A percentile compares a stretch with the other conserved stretches of the same genome.
Conservation (phyloP, 2,329 filamentous ascomycete genomes). For the Alternaria rosae region DNA sequence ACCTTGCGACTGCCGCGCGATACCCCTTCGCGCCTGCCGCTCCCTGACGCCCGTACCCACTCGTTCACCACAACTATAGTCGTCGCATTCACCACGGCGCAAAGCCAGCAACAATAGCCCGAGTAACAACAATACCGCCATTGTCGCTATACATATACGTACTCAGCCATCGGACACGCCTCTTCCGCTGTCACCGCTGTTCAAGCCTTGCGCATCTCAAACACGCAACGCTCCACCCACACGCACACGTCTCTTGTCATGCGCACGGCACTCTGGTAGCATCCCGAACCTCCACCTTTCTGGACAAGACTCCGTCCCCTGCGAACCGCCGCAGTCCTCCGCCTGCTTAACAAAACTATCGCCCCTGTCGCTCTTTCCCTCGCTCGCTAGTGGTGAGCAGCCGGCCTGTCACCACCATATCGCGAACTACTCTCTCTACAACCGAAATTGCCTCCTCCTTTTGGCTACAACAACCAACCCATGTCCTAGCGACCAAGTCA, state of each 20-base stretch:
- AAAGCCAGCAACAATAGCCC: constrained; percentile 17
- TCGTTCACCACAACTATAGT: constrained; percentile 6
- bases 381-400: constrained; percentile 46
- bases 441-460: constrained; percentile 4
- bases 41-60: constrained; percentile 23
- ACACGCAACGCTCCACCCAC: constrained; percentile 40
- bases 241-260: constrained; percentile 33
- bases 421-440: constrained; percentile 21
- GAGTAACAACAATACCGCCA: constrained; percentile 4
- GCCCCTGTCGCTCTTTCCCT: constrained; percentile 40
- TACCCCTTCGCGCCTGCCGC: constrained; percentile 34
- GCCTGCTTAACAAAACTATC: constrained; percentile 26
- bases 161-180: constrained; percentile 18
- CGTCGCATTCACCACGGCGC: constrained; percentile 25
- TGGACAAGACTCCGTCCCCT: constrained; percentile 15
- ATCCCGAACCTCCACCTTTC: constrained; percentile 21
- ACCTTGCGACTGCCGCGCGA: constrained; percentile 22
- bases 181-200: constrained; percentile 35
- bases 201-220: constrained; percentile 39
- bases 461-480: constrained; percentile 13
- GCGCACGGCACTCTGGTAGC: constrained; percentile 36
- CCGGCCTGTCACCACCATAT: constrained; percentile 47
- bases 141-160: constrained; percentile 26
- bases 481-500: constrained; percentile 41
- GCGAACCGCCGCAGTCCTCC: constrained; percentile 24